Conservation (phyloP, 2,329 filamentous ascomycete genomes). For the Tolypocladium inflatum region DNA sequence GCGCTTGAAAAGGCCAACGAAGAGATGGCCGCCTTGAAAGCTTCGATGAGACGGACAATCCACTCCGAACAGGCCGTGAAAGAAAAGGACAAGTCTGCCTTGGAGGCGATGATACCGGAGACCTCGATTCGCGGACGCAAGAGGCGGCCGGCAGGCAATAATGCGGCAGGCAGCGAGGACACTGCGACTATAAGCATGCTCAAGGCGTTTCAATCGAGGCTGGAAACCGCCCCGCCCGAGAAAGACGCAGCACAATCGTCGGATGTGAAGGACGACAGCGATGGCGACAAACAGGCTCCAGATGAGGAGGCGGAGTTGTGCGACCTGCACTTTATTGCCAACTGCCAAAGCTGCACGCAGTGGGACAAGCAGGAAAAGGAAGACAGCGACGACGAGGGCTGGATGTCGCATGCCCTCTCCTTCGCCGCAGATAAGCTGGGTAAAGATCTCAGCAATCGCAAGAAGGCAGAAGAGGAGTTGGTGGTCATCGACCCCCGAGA, state of each 20-base stretch:
- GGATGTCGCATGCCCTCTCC: constrained; percentile 78
- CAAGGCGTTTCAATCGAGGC: constrained; percentile 68
- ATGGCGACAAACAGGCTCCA: constrained; percentile 10
- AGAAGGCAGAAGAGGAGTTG: constrained; percentile 82
- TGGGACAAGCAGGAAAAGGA: constrained; percentile 63
- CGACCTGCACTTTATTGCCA: constrained; percentile 90
- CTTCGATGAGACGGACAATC: constrained; percentile 65
- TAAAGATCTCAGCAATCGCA: constrained; percentile 84
- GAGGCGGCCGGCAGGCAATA: constrained; percentile 48
- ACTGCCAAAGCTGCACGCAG: constrained; percentile 82
- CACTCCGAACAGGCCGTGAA: constrained; percentile 35
- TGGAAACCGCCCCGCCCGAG: constrained; percentile 47
- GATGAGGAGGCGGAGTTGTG: constrained; percentile 70
- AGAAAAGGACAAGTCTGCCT: constrained; percentile 53
- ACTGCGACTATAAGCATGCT: constrained; percentile 60
- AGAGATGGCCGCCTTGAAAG: constrained; percentile 71
- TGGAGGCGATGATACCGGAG: constrained; percentile 67
- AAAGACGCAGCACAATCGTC: constrained; percentile 27
- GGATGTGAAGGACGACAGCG: constrained; percentile 23
- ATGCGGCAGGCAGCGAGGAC: constrained; percentile 44
- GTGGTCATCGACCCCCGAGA: constrained; percentile 89
- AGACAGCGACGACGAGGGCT: constrained; percentile 56
- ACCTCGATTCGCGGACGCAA: constrained; percentile 64
- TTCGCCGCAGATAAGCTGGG: constrained; percentile 87
- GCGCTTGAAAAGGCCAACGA: constrained; percentile 64